phyloP scores from a whole-genome alignment of 345 rosid species.

The sweet orange (Citrus sinensis) region DVS_A1.0 CM039162.1:8955501-8956000 shows the following conservation, averaged over 20 bases:
- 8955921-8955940: constrained; percentile 22
- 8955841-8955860: constrained; percentile 53
- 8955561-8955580: constrained; percentile 61
- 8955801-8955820: constrained; percentile 24
- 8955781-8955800: background rate
- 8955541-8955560: constrained; percentile 72
- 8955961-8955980: background rate
- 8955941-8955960: background rate
- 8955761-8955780: background rate
- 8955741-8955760: background rate
- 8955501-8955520: background rate
- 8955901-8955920: constrained; percentile 33
- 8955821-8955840: constrained; percentile 62
- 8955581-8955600: constrained; percentile 50
- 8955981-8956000: too few species aligned
- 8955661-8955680: constrained; percentile 23
- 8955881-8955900: constrained; percentile 56
- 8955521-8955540: background rate
- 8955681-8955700: too few species aligned
- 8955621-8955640: constrained; percentile 47
- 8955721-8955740: background rate
- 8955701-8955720: too few species aligned
- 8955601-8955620: constrained; percentile 44
- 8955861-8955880: constrained; percentile 40
- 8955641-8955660: constrained; percentile 83